Conservation (phyloP, 768 basidiomycete genomes). For the Suillus cothurnatus region DNA sequence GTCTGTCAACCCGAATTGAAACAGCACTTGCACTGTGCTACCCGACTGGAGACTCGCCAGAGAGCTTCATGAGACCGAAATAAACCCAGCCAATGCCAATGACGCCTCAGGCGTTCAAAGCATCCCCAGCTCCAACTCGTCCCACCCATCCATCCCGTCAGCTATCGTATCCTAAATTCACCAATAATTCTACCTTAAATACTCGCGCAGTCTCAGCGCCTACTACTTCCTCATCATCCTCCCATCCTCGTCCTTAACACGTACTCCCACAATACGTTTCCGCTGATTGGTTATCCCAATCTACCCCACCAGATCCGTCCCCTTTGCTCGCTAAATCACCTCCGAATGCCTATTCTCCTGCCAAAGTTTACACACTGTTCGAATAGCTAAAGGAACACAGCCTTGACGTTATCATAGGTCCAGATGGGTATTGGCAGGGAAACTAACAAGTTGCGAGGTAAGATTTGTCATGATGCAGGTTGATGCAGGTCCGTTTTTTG, state of each 20-base stretch:
- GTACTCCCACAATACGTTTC: conserved; percentile 26
- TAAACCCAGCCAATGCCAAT: conserved; percentile 22
- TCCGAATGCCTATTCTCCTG: conserved; percentile 32
- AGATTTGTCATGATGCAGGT: conserved; percentile 69
- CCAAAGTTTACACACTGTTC: conserved; percentile 64
- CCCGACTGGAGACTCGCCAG: too few species aligned
- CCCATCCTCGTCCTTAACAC: conserved; percentile 5
- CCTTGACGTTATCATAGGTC: conserved; percentile 56
- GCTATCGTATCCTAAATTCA: conserved; percentile 33
- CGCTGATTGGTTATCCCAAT: conserved; percentile 27
- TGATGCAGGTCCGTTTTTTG: conserved; percentile 41
- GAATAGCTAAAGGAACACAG: conserved; percentile 64
- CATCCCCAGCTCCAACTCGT: conserved; percentile 27
- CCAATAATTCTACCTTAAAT: conserved; percentile 9
- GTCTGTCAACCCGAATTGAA: too few species aligned
- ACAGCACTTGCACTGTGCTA: too few species aligned
- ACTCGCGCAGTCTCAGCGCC: conserved; percentile 23
- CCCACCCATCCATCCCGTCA: conserved; percentile 24
- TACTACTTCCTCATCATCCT: conserved; percentile 26
- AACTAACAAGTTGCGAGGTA: conserved; percentile 48
- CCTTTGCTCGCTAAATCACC: conserved; percentile 13
- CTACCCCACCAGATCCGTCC: background rate
- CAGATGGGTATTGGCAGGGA: conserved; percentile 64
- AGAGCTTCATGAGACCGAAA: conserved; percentile 8
- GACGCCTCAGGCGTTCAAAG: conserved; percentile 32